Base-by-base conservation (phyloP, 768 basidiomycete genomes). In the Tylopilus rubrobrunneus region DNA sequence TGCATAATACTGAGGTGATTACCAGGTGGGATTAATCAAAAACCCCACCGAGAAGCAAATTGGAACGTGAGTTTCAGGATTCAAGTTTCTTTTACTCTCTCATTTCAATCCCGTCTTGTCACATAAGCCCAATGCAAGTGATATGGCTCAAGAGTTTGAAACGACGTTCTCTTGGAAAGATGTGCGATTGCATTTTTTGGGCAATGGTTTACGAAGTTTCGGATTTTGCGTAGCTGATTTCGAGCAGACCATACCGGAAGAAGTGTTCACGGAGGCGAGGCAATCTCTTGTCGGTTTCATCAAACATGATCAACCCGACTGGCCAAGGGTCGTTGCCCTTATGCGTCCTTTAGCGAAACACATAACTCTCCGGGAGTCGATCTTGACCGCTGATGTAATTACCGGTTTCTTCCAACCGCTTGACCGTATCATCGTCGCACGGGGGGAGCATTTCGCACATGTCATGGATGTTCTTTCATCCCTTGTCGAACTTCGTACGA, bases 121-220 rank as follows among this genome's bases (percentile, higher is more conserved):
- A 5, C 52, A 67, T 25, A 65, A 53, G 33, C 55, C 55, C 17
- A 67, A 58, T 53, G 50, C 64, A 25, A 56, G 33, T 21, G 52
- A 53, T 36, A 28, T 53, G 50, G 53, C 58, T 49, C 45, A 36
- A 46, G 63, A 57, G 19, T 81, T 80, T 65, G 80, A 78, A 64
- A 67, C 69, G 14, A 71, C 77, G 0, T 80, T 80, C 53, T 78
- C 75, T 4, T 65, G 65, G 65, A 70, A 72, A 28, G 68, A 72
- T 36, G 71, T 78, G 1, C 56, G 64, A 23, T 73, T 81, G 7
- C 76, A 81, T 34, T 25, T 5, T 17, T 29, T 23, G 33, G 31
- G 10, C 5, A 23, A n/a, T 27, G 7, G 10, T 12, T 27, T 44
- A 37, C 21, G 31, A 15, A 10, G 29, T 31, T 7, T 19, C 33